Percentiles rank a stretch among this genome's conserved stretches.
Evolutionary conservation across 345 rosid genomes (phyloP).

Genomic region (Odontarrhena argentea): DNA sequence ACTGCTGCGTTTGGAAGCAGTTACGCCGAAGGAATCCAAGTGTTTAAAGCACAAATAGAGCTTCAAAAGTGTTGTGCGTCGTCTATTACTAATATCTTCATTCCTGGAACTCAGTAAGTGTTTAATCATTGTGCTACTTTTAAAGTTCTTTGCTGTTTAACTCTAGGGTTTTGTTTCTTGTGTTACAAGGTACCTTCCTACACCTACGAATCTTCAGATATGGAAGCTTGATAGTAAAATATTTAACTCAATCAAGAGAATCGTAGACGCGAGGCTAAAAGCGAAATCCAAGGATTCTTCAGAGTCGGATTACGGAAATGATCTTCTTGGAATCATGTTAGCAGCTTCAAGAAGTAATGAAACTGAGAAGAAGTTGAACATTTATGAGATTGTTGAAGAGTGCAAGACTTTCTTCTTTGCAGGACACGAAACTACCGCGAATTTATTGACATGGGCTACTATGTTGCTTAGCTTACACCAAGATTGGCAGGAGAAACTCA

Average conservation of each 20-base stretch:
- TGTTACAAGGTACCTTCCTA: constrained; percentile 51
- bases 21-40: constrained; percentile 47
- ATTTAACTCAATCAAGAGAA: constrained; percentile 32
- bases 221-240: constrained; percentile 54
- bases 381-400: constrained; percentile 58
- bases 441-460: constrained; percentile 56
- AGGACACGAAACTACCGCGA: constrained; percentile 50
- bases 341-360: constrained; percentile 27
- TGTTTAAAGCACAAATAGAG: constrained; percentile 49
- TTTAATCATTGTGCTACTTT: not conserved
- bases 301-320: constrained; percentile 40
- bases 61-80: constrained; percentile 41
- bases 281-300: constrained; percentile 13
- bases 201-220: constrained; percentile 41
- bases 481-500: constrained; percentile 62
- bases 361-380: constrained; percentile 35
- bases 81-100: constrained; percentile 22
- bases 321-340: constrained; percentile 51
- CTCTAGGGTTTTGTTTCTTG: not conserved
- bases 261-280: constrained; percentile 41
- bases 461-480: constrained; percentile 54
- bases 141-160: not conserved
- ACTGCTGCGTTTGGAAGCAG: constrained; percentile 57
- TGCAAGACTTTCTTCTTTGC: constrained; percentile 66
- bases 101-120: constrained; percentile 54